Percentiles rank a stretch among this genome's conserved stretches.
phyloP scores from a whole-genome alignment of 2,329 filamentous ascomycete species.

The Cordyceps cicadae region DNA sequence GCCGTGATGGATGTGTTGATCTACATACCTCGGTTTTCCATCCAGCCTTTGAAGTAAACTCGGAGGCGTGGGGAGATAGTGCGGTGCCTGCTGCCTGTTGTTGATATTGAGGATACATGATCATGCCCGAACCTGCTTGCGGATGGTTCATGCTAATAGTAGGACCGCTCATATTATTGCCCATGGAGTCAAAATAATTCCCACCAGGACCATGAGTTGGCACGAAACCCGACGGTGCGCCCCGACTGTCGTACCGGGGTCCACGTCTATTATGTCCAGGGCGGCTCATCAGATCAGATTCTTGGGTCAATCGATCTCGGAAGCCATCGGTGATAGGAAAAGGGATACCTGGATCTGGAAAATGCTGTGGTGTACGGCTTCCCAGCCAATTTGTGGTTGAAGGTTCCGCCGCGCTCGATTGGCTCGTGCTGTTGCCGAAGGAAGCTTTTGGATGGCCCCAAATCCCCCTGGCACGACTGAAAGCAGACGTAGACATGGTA shows the following conservation, averaged over 20 bases:
- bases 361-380: conserved; percentile 31
- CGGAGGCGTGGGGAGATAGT: conserved; percentile 64
- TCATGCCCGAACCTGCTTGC: conserved; percentile 30
- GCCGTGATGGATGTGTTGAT: background rate
- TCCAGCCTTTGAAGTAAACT: conserved; percentile 53
- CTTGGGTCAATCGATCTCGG: conserved; percentile 40
- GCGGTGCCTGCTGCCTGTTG: conserved; percentile 54
- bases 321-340: conserved; percentile 32
- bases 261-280: conserved; percentile 35
- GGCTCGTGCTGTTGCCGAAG: conserved; percentile 27
- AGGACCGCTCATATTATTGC: conserved; percentile 25
- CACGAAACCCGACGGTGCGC: conserved; percentile 25
- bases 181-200: conserved; percentile 29
- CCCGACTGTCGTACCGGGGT: conserved; percentile 39
- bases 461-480: conserved; percentile 46
- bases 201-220: conserved; percentile 27
- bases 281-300: conserved; percentile 40
- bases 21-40: conserved; percentile 49
- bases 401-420: conserved; percentile 30
- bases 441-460: conserved; percentile 44
- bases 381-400: conserved; percentile 36
- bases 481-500: conserved; percentile 39
- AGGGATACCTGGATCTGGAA: conserved; percentile 30
- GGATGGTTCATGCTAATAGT: conserved; percentile 27
- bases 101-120: conserved; percentile 41